Evolutionary conservation across 2,329 filamentous ascomycete species (phyloP).

Genomic region (Fusarium sacchari): DNA sequence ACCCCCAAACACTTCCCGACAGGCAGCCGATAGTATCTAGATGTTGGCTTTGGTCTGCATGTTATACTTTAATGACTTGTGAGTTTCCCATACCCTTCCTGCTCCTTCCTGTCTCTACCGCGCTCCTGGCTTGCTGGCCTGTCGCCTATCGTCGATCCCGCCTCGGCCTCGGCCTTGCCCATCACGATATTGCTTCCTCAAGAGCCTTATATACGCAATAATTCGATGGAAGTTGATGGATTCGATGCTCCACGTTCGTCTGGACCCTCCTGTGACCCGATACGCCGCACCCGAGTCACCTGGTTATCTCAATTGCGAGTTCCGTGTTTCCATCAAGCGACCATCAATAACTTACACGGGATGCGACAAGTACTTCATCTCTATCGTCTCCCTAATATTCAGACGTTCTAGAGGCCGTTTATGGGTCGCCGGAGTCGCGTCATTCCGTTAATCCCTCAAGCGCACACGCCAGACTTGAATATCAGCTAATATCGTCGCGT

Average conservation of each 20-base stretch:
- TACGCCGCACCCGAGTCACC: conserved; percentile 33
- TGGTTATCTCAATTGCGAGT: conserved; percentile 55
- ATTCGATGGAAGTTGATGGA: conserved; percentile 49
- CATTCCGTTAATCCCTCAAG: conserved; percentile 34
- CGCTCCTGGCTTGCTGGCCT: conserved; percentile 48
- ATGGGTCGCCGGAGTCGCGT: conserved; percentile 45
- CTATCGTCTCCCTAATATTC: conserved; percentile 39
- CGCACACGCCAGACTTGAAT: conserved; percentile 20
- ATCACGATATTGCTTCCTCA: conserved; percentile 50
- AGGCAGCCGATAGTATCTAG: conserved; percentile 37
- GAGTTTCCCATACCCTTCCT: conserved; percentile 51
- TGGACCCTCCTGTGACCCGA: conserved; percentile 43
- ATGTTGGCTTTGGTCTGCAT: conserved; percentile 50
- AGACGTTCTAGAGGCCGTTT: conserved; percentile 33
- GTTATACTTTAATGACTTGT: conserved; percentile 62
- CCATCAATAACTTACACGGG: conserved; percentile 54
- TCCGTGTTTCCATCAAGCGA: conserved; percentile 57
- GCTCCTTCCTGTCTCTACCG: conserved; percentile 39
- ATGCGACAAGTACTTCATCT: conserved; percentile 57
- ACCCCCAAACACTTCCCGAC: conserved; percentile 42
- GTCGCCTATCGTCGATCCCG: conserved; percentile 52
- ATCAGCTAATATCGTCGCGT: conserved; percentile 51
- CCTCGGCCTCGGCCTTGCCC: conserved; percentile 46
- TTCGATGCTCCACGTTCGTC: conserved; percentile 48
- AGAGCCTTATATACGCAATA: conserved; percentile 38